These are phyloP conservation scores for Orobanche coerulescens DNA, from an alignment of 257 asterid species.

Conservation along the genomic window DNA sequence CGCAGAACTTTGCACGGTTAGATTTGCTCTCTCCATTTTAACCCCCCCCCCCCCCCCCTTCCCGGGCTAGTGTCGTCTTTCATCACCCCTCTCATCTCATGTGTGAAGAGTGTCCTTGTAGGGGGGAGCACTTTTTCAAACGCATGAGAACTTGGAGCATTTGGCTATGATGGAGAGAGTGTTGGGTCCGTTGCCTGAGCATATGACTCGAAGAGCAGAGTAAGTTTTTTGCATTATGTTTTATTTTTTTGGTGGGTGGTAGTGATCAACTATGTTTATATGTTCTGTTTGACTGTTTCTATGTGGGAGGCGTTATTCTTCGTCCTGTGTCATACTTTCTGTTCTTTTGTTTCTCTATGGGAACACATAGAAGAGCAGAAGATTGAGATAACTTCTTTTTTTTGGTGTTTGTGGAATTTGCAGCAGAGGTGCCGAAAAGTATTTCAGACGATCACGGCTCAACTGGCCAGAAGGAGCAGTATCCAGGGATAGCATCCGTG, in stretches of 20 bases:
- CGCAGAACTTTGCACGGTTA: conserved; percentile 47
- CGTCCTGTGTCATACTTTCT: no score
- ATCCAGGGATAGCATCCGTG: conserved; percentile 48
- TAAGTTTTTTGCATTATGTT: conserved; percentile 13
- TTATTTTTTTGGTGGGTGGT: not conserved
- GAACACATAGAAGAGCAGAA: not conserved
- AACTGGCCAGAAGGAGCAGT: conserved; percentile 61
- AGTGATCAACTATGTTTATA: not conserved
- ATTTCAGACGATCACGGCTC: conserved; percentile 36
- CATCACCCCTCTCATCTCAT: conserved; percentile 15
- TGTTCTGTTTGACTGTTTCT: no score
- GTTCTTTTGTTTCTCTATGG: not conserved
- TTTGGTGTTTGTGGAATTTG: conserved; percentile 16
- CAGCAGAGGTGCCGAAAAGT: conserved; percentile 41
- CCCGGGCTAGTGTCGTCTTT: no score
- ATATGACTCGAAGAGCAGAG: conserved; percentile 42
- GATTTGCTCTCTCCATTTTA: conserved; percentile 18
- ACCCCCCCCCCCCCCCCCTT: no score
- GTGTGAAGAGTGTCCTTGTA: conserved; percentile 10
- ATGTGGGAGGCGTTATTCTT: no score
- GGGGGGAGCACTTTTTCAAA: conserved; percentile 46
- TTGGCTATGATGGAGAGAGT: conserved; percentile 64
- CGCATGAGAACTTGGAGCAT: conserved; percentile 59
- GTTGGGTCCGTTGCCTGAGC: conserved; percentile 45
- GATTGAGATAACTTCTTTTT: conserved; percentile 3